A percentile compares a stretch with the other conserved stretches of the same genome.
Evolutionary conservation across 2,329 filamentous ascomycete genomes (phyloP).

Genomic region (Colletotrichum sp.): DNA sequence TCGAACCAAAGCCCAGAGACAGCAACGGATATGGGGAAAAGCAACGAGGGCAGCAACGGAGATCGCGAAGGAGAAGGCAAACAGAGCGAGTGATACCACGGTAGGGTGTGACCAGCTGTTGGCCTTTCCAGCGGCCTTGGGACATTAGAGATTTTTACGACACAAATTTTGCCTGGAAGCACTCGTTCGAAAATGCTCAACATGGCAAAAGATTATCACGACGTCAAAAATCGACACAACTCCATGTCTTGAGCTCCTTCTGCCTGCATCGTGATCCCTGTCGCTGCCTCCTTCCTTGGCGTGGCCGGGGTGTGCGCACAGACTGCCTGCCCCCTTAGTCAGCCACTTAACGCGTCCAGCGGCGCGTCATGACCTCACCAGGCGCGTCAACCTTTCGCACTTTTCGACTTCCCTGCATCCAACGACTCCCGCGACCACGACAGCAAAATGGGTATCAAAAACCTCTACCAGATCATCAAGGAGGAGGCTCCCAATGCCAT

Average conservation of each 20-base stretch:
- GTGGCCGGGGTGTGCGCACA: neutral
- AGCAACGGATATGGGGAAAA: neutral
- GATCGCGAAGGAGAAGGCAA: neutral
- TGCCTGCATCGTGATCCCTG: neutral
- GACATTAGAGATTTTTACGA: neutral
- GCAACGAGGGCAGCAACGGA: neutral
- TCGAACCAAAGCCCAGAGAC: neutral
- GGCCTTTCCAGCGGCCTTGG: neutral
- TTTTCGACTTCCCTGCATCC: neutral
- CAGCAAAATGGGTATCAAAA: constrained; percentile 67
- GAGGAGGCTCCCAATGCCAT: constrained; percentile 95
- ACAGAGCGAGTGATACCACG: neutral
- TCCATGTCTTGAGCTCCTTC: neutral
- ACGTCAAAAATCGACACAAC: neutral
- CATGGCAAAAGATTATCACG: neutral
- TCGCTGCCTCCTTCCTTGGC: neutral
- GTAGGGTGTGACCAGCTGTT: neutral
- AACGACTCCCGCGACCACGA: neutral
- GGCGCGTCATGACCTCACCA: neutral
- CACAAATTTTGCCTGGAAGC: neutral
- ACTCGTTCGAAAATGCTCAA: neutral
- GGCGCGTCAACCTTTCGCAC: neutral
- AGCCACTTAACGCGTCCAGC: neutral
- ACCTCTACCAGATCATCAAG: constrained; percentile 81
- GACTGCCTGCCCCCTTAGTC: neutral